Base-by-base conservation (phyloP, 176 grass and related monocot genomes). In the Triticum timopheevii region DNA sequence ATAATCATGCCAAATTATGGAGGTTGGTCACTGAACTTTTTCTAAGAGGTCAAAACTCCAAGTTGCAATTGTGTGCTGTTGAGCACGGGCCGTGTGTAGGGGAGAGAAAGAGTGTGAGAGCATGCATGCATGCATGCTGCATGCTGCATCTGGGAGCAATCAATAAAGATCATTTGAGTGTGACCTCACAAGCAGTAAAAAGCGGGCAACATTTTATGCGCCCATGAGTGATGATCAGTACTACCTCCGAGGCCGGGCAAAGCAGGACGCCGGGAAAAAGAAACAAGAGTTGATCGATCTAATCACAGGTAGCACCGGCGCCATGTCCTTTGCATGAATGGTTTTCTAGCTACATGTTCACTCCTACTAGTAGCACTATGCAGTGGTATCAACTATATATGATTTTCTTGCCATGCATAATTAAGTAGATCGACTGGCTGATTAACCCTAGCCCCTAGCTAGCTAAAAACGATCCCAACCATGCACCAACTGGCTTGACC, bases 111-210 rank as follows among this genome's bases (percentile, higher is more conserved):
- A 13, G 61, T 24, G 52, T 69, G 87, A 35, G 69, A 87, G 89
- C 73, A 45, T 80, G 85, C 89, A 81, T 75, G 72, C 42, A 75
- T 20, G 72, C 72, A 75, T 81, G 81, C 85, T 68, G 92, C 83
- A 77, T 66, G 81, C 85, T 68, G 92, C 83, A 77, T 66, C 81
- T 76, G 65, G 88, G 91, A 89, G 86, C 89, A 89, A 91, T 82
- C 76, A 85, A 79, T 84, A 91, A 91, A 81, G 77, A 81, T 71
- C 82, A 56, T 85, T 78, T 64, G 86, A 85, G 82, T 77, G 90
- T 88, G 90, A 85, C 90, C 86, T 91, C 78, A 85, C 86, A 65
- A 64, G 90, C 78, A 91, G 71, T 85, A 76, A 88, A 91, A 91
- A 91, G 89, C 23, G 28, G 23, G 81, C 77, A 88, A 52, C 85